phyloP scores from a whole-genome alignment of 163 green algal genomes.

The Volvox carteri region DNA sequence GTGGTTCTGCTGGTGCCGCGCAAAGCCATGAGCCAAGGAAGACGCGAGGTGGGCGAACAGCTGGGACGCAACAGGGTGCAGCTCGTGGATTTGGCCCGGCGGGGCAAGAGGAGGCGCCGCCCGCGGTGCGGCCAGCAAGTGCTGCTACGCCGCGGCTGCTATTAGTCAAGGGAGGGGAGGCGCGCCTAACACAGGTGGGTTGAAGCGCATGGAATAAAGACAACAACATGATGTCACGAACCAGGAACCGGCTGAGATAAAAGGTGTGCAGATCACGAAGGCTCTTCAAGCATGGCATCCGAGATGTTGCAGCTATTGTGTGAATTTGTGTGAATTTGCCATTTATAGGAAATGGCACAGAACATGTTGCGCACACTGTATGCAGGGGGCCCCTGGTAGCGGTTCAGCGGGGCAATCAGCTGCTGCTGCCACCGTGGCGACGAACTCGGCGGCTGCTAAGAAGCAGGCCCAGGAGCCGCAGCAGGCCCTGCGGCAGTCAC shows the following conservation, averaged over 20 bases:
- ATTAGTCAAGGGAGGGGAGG: slow-evolving; percentile 44
- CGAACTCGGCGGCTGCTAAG: background rate
- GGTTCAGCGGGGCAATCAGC: background rate
- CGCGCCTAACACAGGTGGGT: slow-evolving; percentile 28
- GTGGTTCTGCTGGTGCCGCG: background rate
- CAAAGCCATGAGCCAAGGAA: background rate
- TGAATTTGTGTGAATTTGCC: background rate
- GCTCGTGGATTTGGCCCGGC: background rate
- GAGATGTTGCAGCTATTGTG: too few species aligned
- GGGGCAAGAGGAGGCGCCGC: slow-evolving; percentile 7
- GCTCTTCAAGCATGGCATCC: too few species aligned
- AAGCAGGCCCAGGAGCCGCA: background rate
- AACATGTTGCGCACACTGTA: background rate
- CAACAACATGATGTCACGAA: background rate
- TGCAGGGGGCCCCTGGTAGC: background rate
- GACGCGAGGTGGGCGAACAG: background rate
- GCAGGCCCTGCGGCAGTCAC: background rate
- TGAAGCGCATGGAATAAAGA: background rate
- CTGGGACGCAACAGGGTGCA: background rate
- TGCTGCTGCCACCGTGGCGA: background rate
- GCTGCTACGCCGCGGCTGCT: background rate
- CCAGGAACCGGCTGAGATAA: background rate
- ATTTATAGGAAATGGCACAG: background rate
- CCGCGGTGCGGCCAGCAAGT: background rate
- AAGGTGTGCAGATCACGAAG: background rate